Evolutionary conservation across 83 land plant species (phyloP).

Genomic region (Picea abies): DNA sequence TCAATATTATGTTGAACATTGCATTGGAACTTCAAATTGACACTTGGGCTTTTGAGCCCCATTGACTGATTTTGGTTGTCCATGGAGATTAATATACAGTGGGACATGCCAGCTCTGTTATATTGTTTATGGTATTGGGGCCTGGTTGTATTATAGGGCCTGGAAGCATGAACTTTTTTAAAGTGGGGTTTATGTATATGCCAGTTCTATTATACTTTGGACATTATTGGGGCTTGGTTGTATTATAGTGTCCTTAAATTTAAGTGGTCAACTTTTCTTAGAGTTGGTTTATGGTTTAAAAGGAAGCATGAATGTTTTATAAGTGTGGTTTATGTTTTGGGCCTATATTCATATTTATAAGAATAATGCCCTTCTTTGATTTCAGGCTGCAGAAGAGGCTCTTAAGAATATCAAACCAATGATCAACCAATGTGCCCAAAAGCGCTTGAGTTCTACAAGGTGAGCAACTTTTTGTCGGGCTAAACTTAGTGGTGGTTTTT

Average conservation of each 20-base stretch:
- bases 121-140: background rate
- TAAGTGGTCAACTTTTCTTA: too few relatives aligned
- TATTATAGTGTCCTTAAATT: background rate
- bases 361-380: background rate
- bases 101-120: background rate
- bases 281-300: background rate
- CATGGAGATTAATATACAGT: background rate
- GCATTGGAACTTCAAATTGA: too few relatives aligned
- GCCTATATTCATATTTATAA: slow-evolving; percentile 2
- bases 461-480: slow-evolving; percentile 12
- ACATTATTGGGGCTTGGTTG: background rate
- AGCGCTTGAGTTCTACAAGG: slow-evolving; percentile 53
- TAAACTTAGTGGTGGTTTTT: background rate
- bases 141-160: background rate
- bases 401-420: slow-evolving; percentile 41
- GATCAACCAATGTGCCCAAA: slow-evolving; percentile 35
- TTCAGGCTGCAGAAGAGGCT: slow-evolving; percentile 72
- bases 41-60: too few relatives aligned
- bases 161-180: background rate
- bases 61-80: background rate
- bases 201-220: background rate
- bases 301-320: background rate
- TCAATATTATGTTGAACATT: too few relatives aligned
- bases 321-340: background rate
- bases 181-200: background rate